Base-by-base conservation (phyloP, 2,329 filamentous ascomycete genomes). In the Exutisphaerella laricina region DNA sequence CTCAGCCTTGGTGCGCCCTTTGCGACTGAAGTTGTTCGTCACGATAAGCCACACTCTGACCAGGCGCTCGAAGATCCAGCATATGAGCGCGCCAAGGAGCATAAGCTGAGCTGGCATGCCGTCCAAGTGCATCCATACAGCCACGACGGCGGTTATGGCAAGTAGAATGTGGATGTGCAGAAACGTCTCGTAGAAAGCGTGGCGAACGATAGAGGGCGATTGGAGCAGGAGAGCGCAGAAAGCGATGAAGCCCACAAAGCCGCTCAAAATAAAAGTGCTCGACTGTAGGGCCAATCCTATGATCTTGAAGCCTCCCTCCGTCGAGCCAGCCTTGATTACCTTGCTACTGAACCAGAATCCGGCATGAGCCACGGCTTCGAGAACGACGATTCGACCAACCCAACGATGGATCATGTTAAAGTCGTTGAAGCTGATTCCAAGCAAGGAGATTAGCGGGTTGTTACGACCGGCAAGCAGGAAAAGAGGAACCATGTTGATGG, bases 391-490 rank as follows among this genome's bases (percentile, higher is more conserved):
- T 28, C 85, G 79, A 55, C 85, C 85, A 50, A 88, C 76, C 85
- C 85, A 89, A 49, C 85, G 78, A 65, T 90, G 85, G 45, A 89
- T 71, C 48, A 90, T 67, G 68, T 89, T 90, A 72, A 85, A 88
- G 1, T 83, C 87, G 63, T 90, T 85, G 63, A 88, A 90, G 3
- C 82, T 85, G 51, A 89, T 80, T 48, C 80, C 79, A 40, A 86
- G 72, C 52, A 84, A 70, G 48, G 72, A 71, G 59, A 89, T 87
- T 51, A 90, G 71, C 16, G 84, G 84, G 66, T 89, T 89, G 69
- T 88, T 89, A 55, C 85, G 75, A 30, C 82, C 80, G 34, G 84
- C 82, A 62, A 88, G 72, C 37, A 88, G 64, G 65, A 88, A 84
- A 3, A 89, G 70, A 1, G 85, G 85, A 47, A 82, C 73, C 84